Evolutionary conservation across 305 asterid genomes (phyloP).

Genomic region (Solanum hybrid): DNA sequence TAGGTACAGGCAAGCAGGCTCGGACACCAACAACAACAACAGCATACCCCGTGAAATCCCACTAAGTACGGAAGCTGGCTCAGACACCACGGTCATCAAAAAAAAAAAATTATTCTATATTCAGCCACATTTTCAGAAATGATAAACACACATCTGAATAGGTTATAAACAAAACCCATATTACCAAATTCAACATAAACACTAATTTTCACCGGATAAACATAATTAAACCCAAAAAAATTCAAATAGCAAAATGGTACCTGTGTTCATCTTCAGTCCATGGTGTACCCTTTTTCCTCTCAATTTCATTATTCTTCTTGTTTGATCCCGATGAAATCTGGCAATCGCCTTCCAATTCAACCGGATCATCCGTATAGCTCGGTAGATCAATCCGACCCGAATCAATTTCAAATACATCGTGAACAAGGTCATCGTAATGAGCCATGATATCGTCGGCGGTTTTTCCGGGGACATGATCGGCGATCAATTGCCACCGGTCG

Average conservation of each 20-base stretch:
- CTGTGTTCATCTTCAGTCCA: constrained; percentile 89
- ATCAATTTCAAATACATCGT: constrained; percentile 51
- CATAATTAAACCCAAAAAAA: background rate
- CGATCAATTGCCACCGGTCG: constrained; percentile 57
- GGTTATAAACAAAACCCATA: background rate
- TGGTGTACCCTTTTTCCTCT: constrained; percentile 74
- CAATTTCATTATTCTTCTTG: constrained; percentile 38
- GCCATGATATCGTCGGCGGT: constrained; percentile 34
- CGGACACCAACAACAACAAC: background rate
- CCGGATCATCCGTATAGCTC: constrained; percentile 38
- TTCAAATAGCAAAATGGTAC: constrained; percentile 5
- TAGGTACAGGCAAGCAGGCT: background rate
- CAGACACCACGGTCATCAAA: background rate
- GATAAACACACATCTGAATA: background rate
- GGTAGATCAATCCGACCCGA: constrained; percentile 66
- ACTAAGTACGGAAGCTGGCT: background rate
- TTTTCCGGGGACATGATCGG: constrained; percentile 40
- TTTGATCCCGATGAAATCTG: constrained; percentile 57
- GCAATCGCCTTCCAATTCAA: constrained; percentile 8
- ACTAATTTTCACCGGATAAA: background rate
- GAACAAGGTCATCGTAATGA: constrained; percentile 49
- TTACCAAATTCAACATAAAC: background rate
- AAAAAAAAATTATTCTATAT: background rate
- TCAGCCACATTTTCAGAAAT: background rate
- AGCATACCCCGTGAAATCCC: background rate